Evolutionary conservation across 108 stramenopile genomes (phyloP).

Genomic region (Cyclostephanos invisitatus): DNA sequence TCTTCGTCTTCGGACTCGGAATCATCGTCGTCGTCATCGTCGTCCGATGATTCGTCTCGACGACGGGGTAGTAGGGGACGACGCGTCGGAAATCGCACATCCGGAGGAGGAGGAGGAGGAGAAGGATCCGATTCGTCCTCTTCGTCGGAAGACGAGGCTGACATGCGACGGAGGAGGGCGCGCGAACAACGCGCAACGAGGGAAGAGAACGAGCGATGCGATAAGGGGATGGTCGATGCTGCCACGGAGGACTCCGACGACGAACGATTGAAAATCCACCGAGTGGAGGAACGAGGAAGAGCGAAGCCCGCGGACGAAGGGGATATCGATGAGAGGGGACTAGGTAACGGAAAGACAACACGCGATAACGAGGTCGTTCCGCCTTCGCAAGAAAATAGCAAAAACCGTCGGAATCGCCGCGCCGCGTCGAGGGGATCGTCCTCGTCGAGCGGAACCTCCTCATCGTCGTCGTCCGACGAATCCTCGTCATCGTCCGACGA

Average conservation of each 20-base stretch:
- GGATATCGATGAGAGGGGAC: not conserved
- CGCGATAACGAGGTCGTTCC: not conserved
- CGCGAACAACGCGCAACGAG: conserved; percentile 21
- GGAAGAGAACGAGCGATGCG: conserved; percentile 2
- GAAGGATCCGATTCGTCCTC: conserved; percentile 35
- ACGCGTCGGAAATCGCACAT: conserved; percentile 18
- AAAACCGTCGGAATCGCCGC: conserved; percentile 1
- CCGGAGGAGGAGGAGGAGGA: conserved; percentile 18
- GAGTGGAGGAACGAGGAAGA: not conserved
- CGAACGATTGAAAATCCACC: not conserved
- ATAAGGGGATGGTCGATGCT: not conserved
- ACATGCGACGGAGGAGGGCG: conserved; percentile 34
- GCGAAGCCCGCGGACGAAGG: not conserved
- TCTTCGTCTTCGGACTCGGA: conserved; percentile 25
- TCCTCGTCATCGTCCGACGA: conserved; percentile 39
- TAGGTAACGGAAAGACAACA: not conserved
- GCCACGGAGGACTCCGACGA: not conserved
- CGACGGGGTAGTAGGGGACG: conserved; percentile 24
- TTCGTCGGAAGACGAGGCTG: conserved; percentile 44
- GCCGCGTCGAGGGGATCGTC: not conserved
- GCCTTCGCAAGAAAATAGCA: not conserved
- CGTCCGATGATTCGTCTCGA: conserved; percentile 6
- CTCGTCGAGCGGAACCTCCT: conserved; percentile 9
- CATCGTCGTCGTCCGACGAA: conserved; percentile 39
- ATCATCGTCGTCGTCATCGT: conserved; percentile 20